A percentile compares a stretch with the other conserved stretches of the same genome.
These are phyloP conservation scores for Pseudopyricularia cyperi DNA, from an alignment of 2,329 filamentous ascomycete species.

Conservation along the genomic window DNA sequence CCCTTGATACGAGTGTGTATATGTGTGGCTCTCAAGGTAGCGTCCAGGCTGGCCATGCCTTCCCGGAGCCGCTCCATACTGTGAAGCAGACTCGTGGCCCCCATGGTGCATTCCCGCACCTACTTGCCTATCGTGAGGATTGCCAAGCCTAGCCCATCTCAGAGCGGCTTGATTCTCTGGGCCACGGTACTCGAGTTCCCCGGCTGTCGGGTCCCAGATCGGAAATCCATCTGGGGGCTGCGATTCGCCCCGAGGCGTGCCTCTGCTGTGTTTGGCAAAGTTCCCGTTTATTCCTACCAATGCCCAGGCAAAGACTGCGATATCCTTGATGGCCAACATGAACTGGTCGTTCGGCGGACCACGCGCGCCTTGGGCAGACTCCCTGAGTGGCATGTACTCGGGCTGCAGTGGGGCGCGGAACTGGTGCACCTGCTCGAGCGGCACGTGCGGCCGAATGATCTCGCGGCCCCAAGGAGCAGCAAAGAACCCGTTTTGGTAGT, in stretches of 20 bases:
- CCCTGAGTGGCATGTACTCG: slow-evolving; percentile 29
- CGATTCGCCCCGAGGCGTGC: slow-evolving; percentile 49
- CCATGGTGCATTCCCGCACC: neutral
- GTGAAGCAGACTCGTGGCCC: neutral
- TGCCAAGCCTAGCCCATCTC: slow-evolving; percentile 12
- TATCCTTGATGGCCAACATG: slow-evolving; percentile 70
- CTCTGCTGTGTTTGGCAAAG: slow-evolving; percentile 49
- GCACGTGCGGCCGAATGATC: slow-evolving; percentile 39
- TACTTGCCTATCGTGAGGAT: neutral
- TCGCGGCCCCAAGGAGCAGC: slow-evolving; percentile 68
- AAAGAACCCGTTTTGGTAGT: slow-evolving; percentile 52
- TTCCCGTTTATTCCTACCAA: slow-evolving; percentile 69
- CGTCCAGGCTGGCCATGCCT: neutral
- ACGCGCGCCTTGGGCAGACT: slow-evolving; percentile 29
- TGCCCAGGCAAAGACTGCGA: slow-evolving; percentile 81
- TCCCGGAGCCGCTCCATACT: neutral
- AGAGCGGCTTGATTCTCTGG: slow-evolving; percentile 21
- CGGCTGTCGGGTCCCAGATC: slow-evolving; percentile 38
- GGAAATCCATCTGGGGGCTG: slow-evolving; percentile 46
- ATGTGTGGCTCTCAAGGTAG: neutral
- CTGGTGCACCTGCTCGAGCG: slow-evolving; percentile 27
- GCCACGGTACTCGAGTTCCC: slow-evolving; percentile 17
- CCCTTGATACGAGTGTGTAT: neutral
- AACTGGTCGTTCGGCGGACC: slow-evolving; percentile 49
- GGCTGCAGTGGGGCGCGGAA: slow-evolving; percentile 29